These are phyloP conservation scores for Cladorrhinum sp. DNA, from an alignment of 2,329 filamentous ascomycete species.

Conservation along the genomic window DNA sequence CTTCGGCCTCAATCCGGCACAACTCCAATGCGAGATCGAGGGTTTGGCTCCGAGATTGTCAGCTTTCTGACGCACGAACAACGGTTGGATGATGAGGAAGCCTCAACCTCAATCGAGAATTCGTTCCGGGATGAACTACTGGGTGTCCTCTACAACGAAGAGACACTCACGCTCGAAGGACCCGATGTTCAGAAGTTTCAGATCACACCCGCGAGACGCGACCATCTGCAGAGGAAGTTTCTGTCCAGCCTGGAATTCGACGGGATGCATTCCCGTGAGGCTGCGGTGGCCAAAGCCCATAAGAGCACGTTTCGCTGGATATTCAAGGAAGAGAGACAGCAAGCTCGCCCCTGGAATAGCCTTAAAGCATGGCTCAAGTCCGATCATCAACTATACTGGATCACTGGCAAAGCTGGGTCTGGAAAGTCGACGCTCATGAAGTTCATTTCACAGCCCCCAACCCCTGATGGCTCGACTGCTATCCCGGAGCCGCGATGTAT, in stretches of 20 bases:
- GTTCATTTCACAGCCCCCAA: neutral
- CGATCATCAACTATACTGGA: neutral
- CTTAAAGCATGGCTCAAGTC: neutral
- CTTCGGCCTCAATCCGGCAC: too few species aligned
- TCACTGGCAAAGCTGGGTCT: neutral
- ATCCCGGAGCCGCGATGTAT: neutral
- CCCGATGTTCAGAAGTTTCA: neutral
- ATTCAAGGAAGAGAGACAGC: neutral
- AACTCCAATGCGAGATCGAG: too few species aligned
- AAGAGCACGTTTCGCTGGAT: constrained; percentile 1
- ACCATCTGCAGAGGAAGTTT: neutral
- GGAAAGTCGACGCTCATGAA: neutral
- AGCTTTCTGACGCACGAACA: too few species aligned
- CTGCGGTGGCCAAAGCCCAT: neutral
- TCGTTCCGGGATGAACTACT: neutral
- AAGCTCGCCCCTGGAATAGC: neutral
- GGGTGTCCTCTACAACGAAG: neutral
- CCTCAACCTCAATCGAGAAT: neutral
- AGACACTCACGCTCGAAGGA: neutral
- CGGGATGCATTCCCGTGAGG: neutral
- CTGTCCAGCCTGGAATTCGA: neutral
- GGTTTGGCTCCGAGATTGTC: too few species aligned
- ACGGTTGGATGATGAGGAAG: neutral
- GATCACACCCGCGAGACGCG: neutral
- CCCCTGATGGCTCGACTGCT: neutral